Percentiles rank a stretch among this genome's conserved stretches.
phyloP scores from a whole-genome alignment of 108 stramenopile genomes.

The Mediolabrus comicus region DNA sequence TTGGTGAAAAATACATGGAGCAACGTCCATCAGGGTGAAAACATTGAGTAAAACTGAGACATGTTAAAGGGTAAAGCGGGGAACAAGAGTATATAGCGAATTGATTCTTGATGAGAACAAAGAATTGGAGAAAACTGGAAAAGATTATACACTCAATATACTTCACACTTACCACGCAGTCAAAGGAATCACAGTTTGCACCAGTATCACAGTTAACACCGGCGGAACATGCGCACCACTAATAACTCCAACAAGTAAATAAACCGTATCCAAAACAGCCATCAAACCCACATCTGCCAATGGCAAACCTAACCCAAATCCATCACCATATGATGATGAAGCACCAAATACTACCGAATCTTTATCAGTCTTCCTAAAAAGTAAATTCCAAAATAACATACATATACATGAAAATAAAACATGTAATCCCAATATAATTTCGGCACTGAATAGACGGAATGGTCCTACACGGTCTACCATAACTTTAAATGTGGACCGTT shows the following conservation, averaged over 20 bases:
- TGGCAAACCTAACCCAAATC: slow-evolving; percentile 52
- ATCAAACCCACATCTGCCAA: slow-evolving; percentile 76
- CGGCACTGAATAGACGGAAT: slow-evolving; percentile 75
- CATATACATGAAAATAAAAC: slow-evolving; percentile 52
- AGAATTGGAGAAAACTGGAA: background rate
- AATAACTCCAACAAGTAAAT: slow-evolving; percentile 70
- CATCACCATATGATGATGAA: slow-evolving; percentile 8
- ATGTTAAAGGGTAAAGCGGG: background rate
- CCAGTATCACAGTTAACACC: slow-evolving; percentile 80
- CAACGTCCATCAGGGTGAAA: slow-evolving; percentile 67
- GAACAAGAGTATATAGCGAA: background rate
- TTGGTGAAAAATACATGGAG: slow-evolving; percentile 9
- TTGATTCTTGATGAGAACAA: background rate
- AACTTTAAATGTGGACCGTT: slow-evolving; percentile 78
- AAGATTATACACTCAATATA: background rate
- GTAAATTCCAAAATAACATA: slow-evolving; percentile 47
- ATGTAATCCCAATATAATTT: slow-evolving; percentile 65
- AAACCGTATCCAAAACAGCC: slow-evolving; percentile 81
- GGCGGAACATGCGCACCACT: slow-evolving; percentile 81
- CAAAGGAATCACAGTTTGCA: slow-evolving; percentile 75
- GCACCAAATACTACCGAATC: slow-evolving; percentile 17
- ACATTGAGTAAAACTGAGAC: slow-evolving; percentile 56
- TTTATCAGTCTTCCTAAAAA: slow-evolving; percentile 17
- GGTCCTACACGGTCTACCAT: slow-evolving; percentile 82
- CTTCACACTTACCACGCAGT: slow-evolving; percentile 60